phyloP scores from a whole-genome alignment of 2,329 filamentous ascomycete species.

The Berkeleyomyces basicola region DNA sequence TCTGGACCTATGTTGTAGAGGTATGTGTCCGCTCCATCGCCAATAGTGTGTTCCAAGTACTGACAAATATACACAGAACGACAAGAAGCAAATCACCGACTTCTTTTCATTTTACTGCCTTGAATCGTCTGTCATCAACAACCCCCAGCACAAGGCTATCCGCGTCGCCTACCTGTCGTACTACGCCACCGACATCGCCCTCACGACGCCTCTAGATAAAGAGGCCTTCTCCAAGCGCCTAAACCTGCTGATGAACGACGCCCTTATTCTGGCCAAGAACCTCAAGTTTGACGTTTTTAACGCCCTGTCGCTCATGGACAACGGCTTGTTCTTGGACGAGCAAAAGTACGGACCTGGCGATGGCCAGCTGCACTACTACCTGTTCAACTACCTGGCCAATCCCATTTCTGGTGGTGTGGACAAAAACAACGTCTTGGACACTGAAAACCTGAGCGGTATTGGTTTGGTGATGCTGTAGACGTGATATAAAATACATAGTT shows the following conservation, averaged over 20 bases:
- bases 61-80: conserved; percentile 23
- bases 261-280: conserved; percentile 72
- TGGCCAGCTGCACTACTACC: conserved; percentile 87
- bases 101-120: conserved; percentile 96
- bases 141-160: conserved; percentile 60
- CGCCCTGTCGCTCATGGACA: conserved; percentile 82
- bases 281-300: conserved; percentile 91
- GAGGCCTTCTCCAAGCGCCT: conserved; percentile 58
- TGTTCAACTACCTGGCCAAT: conserved; percentile 89
- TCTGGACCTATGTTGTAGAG: conserved; percentile 89
- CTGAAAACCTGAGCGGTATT: conserved; percentile 65
- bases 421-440: conserved; percentile 59
- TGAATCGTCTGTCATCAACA: conserved; percentile 79
- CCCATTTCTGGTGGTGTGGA: conserved; percentile 78
- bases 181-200: conserved; percentile 73
- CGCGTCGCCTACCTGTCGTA: conserved; percentile 94
- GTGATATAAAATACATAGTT: conserved; percentile 15
- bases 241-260: conserved; percentile 66
- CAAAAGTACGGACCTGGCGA: conserved; percentile 93
- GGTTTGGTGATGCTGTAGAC: conserved; percentile 61
- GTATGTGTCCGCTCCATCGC: conserved; percentile 23
- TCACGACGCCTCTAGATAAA: conserved; percentile 38
- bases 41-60: neutral
- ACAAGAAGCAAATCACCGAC: conserved; percentile 72
- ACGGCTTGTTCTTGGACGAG: conserved; percentile 79